Base-by-base conservation (phyloP, 139 green algal species). In the Diplosphaera chodatii region DNA sequence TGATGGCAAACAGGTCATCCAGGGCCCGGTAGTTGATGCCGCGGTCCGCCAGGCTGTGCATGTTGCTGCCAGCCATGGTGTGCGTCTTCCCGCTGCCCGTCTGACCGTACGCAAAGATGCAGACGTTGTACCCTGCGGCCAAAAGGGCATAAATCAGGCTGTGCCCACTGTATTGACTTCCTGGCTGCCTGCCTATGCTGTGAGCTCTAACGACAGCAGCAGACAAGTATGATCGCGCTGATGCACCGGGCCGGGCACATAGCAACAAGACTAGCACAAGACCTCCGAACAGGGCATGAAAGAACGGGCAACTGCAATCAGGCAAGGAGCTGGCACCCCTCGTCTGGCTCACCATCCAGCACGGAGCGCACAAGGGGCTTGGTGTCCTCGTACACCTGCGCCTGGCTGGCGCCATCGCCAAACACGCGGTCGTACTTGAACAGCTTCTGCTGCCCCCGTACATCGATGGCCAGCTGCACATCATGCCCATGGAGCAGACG, bases 1-100 rank as follows among this genome's bases (percentile, higher is more conserved):
- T 78, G 31, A 96, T 80, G 2, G 77, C 41, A 40, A 97, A 97
- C 1, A 97, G 84, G 78, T 97, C 92, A 64, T 96, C 88, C 37
- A 97, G 82, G 2, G 92, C 89, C 16, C 92, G 79, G 78, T 91
- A 94, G 77, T 97, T 97, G 78, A 97, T 93, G 64, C 92, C 92
- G 1, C 90, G 90, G 5, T 82, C 87, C 1, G 67, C 69, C 27
- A 75, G 71, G 22, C 86, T 27, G 32, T 80, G 73, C 27, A 86
- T 64, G 62, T 89, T 70, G 16, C 82, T 90, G 67, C 91, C 91
- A 25, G 79, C 85, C 90, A 96, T 96, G 29, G 90, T 96, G 78
- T 96, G 90, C 10, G 90, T 96, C 77, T 96, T 95, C 64, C 90
- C 90, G 29, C 72, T 86, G 67, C 90, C 90, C 4, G 90, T 96